phyloP scores from a whole-genome alignment of 1,284 basidiomycete species.

The Papiliotrema terrestris region DNA sequence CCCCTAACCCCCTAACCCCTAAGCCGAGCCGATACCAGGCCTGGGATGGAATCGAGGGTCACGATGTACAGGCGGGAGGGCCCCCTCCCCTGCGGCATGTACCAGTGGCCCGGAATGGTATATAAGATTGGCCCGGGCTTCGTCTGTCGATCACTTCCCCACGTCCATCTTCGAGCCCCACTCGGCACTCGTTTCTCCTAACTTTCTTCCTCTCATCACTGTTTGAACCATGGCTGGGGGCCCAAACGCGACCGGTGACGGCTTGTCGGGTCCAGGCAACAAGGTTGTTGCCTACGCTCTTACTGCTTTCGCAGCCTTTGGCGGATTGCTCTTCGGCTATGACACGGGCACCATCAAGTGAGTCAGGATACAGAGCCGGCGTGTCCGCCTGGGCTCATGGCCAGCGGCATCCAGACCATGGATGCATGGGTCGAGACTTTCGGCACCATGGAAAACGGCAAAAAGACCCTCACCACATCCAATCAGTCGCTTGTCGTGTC shows the following conservation, averaged over 20 bases:
- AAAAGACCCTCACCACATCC: not conserved
- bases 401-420: conserved; percentile 7
- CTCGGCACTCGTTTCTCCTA: too few relatives aligned
- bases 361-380: not conserved
- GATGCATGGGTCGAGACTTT: conserved; percentile 5
- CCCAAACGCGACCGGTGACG: conserved; percentile 31
- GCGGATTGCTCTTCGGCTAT: conserved; percentile 1
- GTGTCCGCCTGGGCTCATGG: not conserved
- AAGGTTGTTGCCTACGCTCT: not conserved
- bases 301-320: not conserved
- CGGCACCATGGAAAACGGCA: not conserved
- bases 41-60: too few relatives aligned
- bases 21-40: too few relatives aligned
- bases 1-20: too few relatives aligned
- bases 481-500: not conserved
- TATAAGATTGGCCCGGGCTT: too few relatives aligned
- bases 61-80: too few relatives aligned
- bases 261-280: conserved; percentile 21
- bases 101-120: too few relatives aligned
- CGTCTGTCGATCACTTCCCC: too few relatives aligned
- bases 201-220: too few relatives aligned
- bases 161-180: too few relatives aligned
- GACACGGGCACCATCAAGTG: conserved; percentile 7
- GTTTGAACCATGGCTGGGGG: not conserved
- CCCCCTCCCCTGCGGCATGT: too few relatives aligned